Evolutionary conservation across 495 filamentous ascomycete species (phyloP).

Genomic region (Penicillium simplicissimum): DNA sequence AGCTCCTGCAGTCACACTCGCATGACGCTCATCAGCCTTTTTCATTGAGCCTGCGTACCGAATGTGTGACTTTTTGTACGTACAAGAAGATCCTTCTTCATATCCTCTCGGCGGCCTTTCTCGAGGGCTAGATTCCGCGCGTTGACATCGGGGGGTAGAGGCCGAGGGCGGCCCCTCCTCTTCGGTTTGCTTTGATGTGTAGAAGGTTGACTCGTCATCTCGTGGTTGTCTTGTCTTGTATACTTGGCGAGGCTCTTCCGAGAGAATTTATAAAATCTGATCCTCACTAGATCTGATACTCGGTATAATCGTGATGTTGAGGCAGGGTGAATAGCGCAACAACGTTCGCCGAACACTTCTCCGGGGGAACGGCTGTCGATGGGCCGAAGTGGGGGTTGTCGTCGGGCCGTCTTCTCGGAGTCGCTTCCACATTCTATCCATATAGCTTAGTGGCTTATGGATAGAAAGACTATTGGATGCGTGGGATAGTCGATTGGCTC

Average conservation of each 20-base stretch:
- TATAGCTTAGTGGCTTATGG: neutral
- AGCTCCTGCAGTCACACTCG: neutral
- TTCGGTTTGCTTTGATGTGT: neutral
- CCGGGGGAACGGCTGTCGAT: neutral
- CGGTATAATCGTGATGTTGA: neutral
- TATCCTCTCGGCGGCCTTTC: neutral
- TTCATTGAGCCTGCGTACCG: neutral
- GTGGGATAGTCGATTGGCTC: neutral
- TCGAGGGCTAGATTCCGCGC: neutral
- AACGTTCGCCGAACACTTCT: neutral
- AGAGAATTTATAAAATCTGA: too few species aligned
- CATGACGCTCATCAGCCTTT: neutral
- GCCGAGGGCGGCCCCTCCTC: neutral
- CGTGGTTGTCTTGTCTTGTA: neutral
- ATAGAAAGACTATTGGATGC: neutral
- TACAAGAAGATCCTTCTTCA: slow-evolving; percentile 1
- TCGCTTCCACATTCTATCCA: neutral
- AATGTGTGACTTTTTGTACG: too few species aligned
- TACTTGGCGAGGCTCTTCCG: neutral
- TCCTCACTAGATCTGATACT: too few species aligned
- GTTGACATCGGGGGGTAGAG: neutral
- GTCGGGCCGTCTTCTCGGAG: neutral
- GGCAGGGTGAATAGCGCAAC: neutral
- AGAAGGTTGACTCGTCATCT: neutral
- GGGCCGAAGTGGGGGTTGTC: neutral